Evolutionary conservation across 805 yeast species (phyloP).

Genomic region (Candida railenensis): DNA sequence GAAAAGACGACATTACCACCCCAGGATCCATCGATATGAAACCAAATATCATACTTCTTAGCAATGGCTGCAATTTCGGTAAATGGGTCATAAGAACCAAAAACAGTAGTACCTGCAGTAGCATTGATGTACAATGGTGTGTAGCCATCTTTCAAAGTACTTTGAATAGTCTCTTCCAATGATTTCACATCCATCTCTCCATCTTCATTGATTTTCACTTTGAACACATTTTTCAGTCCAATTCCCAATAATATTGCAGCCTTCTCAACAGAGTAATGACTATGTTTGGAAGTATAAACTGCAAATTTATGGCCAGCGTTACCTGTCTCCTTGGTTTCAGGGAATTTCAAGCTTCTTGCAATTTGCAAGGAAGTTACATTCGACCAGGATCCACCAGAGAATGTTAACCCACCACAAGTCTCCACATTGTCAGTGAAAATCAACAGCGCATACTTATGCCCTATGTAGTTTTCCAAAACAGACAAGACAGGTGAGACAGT

Average conservation of each 20-base stretch:
- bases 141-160: slow-evolving; percentile 50
- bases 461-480: slow-evolving; percentile 67
- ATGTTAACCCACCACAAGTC: slow-evolving; percentile 77
- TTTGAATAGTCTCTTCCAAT: slow-evolving; percentile 44
- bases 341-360: slow-evolving; percentile 65
- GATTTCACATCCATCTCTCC: slow-evolving; percentile 57
- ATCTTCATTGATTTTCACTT: slow-evolving; percentile 52
- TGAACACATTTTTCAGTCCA: slow-evolving; percentile 62
- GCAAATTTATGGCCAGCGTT: slow-evolving; percentile 57
- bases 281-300: slow-evolving; percentile 66
- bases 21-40: slow-evolving; percentile 89
- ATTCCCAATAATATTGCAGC: slow-evolving; percentile 76
- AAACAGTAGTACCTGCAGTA: slow-evolving; percentile 88
- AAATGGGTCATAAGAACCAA: slow-evolving; percentile 78
- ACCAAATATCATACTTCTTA: slow-evolving; percentile 59
- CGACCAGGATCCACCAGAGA: slow-evolving; percentile 87
- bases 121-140: slow-evolving; percentile 77
- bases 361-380: slow-evolving; percentile 74
- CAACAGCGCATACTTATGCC: slow-evolving; percentile 63
- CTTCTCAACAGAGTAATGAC: slow-evolving; percentile 79
- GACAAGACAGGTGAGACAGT: slow-evolving; percentile 83
- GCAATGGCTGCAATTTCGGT: slow-evolving; percentile 54
- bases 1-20: slow-evolving; percentile 84
- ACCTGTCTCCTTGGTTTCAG: slow-evolving; percentile 68
- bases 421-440: slow-evolving; percentile 47